Percentiles rank a stretch among this genome's conserved stretches.
phyloP scores from a whole-genome alignment of 306 rosid genomes.

The Albizia julibrissin region DNA sequence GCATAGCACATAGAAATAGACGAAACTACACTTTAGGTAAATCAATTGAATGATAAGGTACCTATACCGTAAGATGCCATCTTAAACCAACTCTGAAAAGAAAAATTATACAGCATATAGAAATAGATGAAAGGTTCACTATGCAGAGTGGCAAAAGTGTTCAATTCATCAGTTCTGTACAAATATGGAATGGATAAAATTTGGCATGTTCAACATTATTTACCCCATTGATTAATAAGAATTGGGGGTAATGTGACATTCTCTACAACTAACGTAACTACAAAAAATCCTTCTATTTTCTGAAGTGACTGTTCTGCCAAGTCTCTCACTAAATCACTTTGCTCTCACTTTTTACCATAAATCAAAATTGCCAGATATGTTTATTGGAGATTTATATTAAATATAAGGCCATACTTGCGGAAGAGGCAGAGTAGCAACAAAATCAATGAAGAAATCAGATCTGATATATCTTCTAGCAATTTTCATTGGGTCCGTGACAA shows the following conservation, averaged over 20 bases:
- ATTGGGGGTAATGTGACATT: slow-evolving; percentile 6
- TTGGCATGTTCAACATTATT: background rate
- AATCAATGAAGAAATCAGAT: slow-evolving; percentile 95
- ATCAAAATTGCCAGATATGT: slow-evolving; percentile 14
- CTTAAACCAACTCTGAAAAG: background rate
- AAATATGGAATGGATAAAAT: background rate
- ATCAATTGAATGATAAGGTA: slow-evolving; percentile 13
- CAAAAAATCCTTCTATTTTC: background rate
- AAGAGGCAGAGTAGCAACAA: slow-evolving; percentile 88
- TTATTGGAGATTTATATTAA: slow-evolving; percentile 13
- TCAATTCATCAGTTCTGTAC: slow-evolving; percentile 8
- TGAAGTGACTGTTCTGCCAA: background rate
- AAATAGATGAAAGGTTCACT: background rate
- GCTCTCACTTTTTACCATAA: background rate
- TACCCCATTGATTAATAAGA: slow-evolving; percentile 9
- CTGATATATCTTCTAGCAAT: slow-evolving; percentile 77
- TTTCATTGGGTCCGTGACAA: slow-evolving; percentile 92
- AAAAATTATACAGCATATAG: background rate
- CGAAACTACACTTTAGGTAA: slow-evolving; percentile 17
- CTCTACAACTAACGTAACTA: slow-evolving; percentile 9
- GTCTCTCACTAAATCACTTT: background rate
- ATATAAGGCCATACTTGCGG: slow-evolving; percentile 69
- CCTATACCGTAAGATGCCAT: slow-evolving; percentile 3
- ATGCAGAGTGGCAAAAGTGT: background rate
- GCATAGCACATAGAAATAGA: slow-evolving; percentile 20